Evolutionary conservation across 1,284 basidiomycete genomes (phyloP).

Genomic region (Mrakiaceae sp.): DNA sequence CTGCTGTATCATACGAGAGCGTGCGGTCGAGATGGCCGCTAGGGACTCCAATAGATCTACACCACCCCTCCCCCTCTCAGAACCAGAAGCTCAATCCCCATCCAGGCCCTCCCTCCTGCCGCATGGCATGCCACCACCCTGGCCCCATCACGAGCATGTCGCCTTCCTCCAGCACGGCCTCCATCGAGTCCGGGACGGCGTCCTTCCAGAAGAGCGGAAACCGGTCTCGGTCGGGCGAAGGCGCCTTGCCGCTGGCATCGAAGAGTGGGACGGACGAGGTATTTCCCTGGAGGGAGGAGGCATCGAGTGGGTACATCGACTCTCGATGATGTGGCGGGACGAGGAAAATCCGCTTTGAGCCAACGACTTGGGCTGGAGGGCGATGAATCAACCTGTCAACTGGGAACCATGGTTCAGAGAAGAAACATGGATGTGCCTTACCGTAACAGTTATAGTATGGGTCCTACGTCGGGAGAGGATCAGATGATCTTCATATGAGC

Average conservation of each 20-base stretch:
- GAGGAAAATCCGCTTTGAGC: conserved; percentile 83
- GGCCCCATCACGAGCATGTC: conserved; percentile 74
- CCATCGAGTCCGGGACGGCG: conserved; percentile 54
- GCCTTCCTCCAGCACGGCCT: conserved; percentile 58
- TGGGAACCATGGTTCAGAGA: too few species aligned
- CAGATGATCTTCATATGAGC: neutral
- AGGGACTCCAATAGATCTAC: too few species aligned
- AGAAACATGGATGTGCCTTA: conserved; percentile 30
- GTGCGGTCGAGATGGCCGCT: too few species aligned
- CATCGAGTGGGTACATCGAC: conserved; percentile 47
- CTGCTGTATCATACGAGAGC: too few species aligned
- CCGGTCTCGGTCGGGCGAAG: conserved; percentile 27
- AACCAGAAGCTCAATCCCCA: conserved; percentile 16
- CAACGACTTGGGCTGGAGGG: conserved; percentile 66
- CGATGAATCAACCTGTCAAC: too few species aligned
- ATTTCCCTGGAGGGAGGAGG: conserved; percentile 33
- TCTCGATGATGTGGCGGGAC: conserved; percentile 53
- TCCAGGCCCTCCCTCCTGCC: conserved; percentile 14
- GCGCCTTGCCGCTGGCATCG: conserved; percentile 5
- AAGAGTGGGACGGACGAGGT: conserved; percentile 36
- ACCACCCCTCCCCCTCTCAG: neutral
- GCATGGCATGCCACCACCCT: conserved; percentile 16
- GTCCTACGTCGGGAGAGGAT: conserved; percentile 46
- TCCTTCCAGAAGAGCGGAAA: conserved; percentile 43
- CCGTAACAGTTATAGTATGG: conserved; percentile 87